Percentiles rank a stretch among this genome's conserved stretches.
Conservation (phyloP, 2,329 filamentous ascomycete genomes). For the Fusarium redolens region DNA sequence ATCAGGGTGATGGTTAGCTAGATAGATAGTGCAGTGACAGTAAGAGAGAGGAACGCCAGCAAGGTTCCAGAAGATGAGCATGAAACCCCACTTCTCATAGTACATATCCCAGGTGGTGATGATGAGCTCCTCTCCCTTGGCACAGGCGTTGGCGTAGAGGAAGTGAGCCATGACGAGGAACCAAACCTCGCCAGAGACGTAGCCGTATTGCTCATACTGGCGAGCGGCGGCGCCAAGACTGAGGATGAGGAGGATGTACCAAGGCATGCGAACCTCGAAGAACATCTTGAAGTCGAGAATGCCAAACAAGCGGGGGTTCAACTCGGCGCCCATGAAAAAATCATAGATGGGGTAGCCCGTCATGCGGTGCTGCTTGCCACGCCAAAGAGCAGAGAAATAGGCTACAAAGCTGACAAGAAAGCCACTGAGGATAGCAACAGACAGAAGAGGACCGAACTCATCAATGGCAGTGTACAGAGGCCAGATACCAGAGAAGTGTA, state of each 20-base stretch:
- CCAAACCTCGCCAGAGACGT: constrained; percentile 84
- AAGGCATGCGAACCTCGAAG: constrained; percentile 90
- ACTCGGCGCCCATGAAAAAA: constrained; percentile 93
- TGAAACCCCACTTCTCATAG: constrained; percentile 96
- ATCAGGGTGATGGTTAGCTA: constrained; percentile 83
- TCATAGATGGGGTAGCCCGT: constrained; percentile 87
- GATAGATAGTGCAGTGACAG: constrained; percentile 92
- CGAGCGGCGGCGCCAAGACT: constrained; percentile 80
- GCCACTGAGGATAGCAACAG: constrained; percentile 91
- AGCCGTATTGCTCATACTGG: constrained; percentile 87
- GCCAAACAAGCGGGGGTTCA: constrained; percentile 88
- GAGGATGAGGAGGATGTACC: constrained; percentile 88
- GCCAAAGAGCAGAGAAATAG: constrained; percentile 84
- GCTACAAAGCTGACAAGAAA: constrained; percentile 85
- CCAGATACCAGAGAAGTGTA: constrained; percentile 89
- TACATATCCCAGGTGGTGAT: constrained; percentile 96
- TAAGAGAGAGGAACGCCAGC: constrained; percentile 91
- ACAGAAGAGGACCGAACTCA: constrained; percentile 93
- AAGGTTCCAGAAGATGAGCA: constrained; percentile 98
- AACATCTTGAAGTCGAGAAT: constrained; percentile 97
- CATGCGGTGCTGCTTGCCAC: constrained; percentile 92
- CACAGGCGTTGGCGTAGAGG: constrained; percentile 91
- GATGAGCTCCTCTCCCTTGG: constrained; percentile 92
- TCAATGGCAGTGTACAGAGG: constrained; percentile 92
- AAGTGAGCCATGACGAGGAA: constrained; percentile 92